Base-by-base conservation (phyloP, 208 protist species). In the Crithidia fasciculata region DNA sequence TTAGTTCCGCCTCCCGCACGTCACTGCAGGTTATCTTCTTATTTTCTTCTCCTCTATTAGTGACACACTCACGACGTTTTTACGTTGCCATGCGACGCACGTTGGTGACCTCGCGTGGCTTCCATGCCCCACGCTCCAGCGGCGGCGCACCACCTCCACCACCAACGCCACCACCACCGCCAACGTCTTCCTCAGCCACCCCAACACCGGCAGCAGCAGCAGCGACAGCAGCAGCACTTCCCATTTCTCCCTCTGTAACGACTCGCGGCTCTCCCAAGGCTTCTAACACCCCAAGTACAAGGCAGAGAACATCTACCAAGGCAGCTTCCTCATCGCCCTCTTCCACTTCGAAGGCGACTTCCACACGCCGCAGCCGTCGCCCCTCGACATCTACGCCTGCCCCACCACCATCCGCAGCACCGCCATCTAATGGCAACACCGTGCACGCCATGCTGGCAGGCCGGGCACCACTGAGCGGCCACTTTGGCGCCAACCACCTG, bases 81-180 rank as follows among this genome's bases (percentile, higher is more conserved):
- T 15, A 13, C 45, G 45, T 8, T 39, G 3, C 36, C 41, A 92
- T 92, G 87, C 81, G 84, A 5, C 81, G 78, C 43, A 89, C 80
- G 28, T 12, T 86, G 16, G 63, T 86, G 9, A 61, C 71, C 36
- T 54, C 78, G 37, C 66, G 74, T 15, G 82, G 82, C 49, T 92
- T 92, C 76, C 73, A 85, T 15, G 76, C 87, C 2, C 87, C 87
- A 40, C 74, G 84, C 5, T 54, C 54, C 18, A 78, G 78, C 50
- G 52, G 62, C 37, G 75, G 68, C 40, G 12, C 12, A 8, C 9
- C 45, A 15, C 12, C 53, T 0, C 53, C 47, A 39, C 36, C 40
- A 9, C 19, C 43, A 10, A 57, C 52, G 19, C 12, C 53, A 3
- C 53, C 47, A 39, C 36, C 40, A 9, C 19, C 43, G 18, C 36